Base-by-base conservation (phyloP, 2,329 filamentous ascomycete species). In the Periglandula ipomoeae region DNA sequence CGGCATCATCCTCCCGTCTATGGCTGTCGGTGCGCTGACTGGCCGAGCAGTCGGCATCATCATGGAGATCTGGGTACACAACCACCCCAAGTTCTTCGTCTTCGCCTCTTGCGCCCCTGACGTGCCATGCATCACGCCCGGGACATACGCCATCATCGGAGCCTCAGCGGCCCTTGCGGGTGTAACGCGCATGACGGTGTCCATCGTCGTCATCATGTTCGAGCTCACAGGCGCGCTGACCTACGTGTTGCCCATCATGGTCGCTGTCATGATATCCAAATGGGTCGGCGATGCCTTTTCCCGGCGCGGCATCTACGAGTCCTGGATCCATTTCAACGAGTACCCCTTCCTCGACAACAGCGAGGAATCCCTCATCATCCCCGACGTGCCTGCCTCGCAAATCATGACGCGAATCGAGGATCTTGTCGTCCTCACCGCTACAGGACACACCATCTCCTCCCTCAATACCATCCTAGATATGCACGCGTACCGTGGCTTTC, bases 141-240 rank as follows among this genome's bases (percentile, higher is more conserved):
- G 91, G 13, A 94, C 91, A 1, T 98, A 98, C 62, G 93, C 93
- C 53, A 95, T 98, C 59, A 86, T 98, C 53, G 93, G 93, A 30
- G 93, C 93, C 1, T 91, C 93, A 0, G 90, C 93, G 4, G 89
- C 91, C n/a, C 80, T 98, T 2, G 88, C 87, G 5, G 93, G 93
- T 43, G 89, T 94, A 32, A 97, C 91, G 17, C 82, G 91, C 56
- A 94, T 98, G 83, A 98, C 93, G 0, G 89, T 96, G 10, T 96
- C 90, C 11, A 96, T 98, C 56, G 91, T 98, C 4, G 93, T 97
- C 60, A 98, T 98, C 70, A 96, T 96, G 86, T 98, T 98, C 61
- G 93, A 98, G 71, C 82, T 98, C 49, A 98, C 93, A 0, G 93
- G 93, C 46, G 93, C 93, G 1, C 76, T 98, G 24, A 95, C 89